Evolutionary conservation across 176 grass and related monocot genomes (phyloP).

Genomic region (Echinochloa phyllopogon): DNA sequence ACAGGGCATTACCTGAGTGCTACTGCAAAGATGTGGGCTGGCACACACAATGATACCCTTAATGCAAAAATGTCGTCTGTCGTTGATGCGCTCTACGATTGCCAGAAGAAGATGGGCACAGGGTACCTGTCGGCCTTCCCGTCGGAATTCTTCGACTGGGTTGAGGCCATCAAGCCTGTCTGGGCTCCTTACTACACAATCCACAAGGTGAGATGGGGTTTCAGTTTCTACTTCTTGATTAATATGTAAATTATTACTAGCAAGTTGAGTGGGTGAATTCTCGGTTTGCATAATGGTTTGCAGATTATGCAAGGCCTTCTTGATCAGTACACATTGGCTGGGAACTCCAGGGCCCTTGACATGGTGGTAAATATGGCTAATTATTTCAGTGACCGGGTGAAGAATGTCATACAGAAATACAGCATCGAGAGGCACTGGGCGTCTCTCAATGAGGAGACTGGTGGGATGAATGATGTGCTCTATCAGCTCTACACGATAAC

Average conservation of each 20-base stretch:
- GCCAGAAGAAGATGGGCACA: conserved; percentile 85
- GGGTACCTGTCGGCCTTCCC: conserved; percentile 96
- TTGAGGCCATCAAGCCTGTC: conserved; percentile 69
- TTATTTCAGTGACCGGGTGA: conserved; percentile 86
- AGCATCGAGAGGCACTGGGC: conserved; percentile 89
- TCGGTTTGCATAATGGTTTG: conserved; percentile 53
- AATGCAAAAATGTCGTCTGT: conserved; percentile 63
- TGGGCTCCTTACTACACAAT: conserved; percentile 99
- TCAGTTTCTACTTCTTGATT: background rate
- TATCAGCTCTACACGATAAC: conserved; percentile 85
- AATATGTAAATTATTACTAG: background rate
- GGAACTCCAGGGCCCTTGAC: conserved; percentile 69
- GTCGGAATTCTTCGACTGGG: conserved; percentile 77
- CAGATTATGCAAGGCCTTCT: conserved; percentile 98
- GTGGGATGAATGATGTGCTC: conserved; percentile 98
- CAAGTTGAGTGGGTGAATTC: background rate
- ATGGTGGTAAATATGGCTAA: conserved; percentile 87
- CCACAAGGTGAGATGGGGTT: conserved; percentile 68
- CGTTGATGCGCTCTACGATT: conserved; percentile 61
- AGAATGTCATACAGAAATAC: conserved; percentile 90
- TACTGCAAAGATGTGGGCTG: conserved; percentile 86
- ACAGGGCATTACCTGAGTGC: conserved; percentile 97
- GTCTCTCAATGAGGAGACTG: conserved; percentile 95
- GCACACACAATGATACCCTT: conserved; percentile 78
- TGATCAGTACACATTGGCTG: conserved; percentile 78